Base-by-base conservation (phyloP, 352 stramenopile genomes). In the Hyaloperonospora brassicae region DNA sequence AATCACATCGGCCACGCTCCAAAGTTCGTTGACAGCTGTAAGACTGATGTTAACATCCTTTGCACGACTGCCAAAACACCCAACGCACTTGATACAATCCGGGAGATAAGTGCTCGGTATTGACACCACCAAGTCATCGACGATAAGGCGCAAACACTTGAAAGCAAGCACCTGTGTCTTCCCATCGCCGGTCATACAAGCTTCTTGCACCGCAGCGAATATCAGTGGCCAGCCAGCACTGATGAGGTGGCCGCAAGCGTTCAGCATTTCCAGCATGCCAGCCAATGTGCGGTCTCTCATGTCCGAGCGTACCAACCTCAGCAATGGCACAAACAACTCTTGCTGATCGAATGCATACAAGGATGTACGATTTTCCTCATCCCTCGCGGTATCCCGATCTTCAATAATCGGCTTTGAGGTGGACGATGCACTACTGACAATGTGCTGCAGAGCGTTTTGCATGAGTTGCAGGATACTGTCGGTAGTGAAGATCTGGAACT, bases 31-130 rank as follows among this genome's bases (percentile, higher is more conserved):
- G 59, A 98, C 96, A 0, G 95, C 93, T 1, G 96, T 98, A 9
- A 99, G 79, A 56, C 93, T 98, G 45, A 98, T 98, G 65, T 99
- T 99, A 35, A 99, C 86, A 71, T 98, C 95, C 55, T 98, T 96
- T 6, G 80, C 79, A 50, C 90, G 89, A 42, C 73, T 84, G 3
- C 89, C 95, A 71, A 98, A 99, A 4, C 86, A 80, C 0, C 90
- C 91, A 57, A 97, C 97, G 63, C 95, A 99, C 48, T 91, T 70
- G 25, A 98, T 79, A 62, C 79, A 90, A 55, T 86, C 62, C 9
- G 68, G 71, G 35, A 93, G 52, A 59, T 91, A 79, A 57, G 53
- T 64, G 24, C 67, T 70, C 0, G 87, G 79, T 25, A 97, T 83
- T 30, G 84, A 78, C 7, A 96, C 92, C 39, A 98, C 69, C 57